phyloP scores from a whole-genome alignment of 2,329 filamentous ascomycete genomes.

The Botrytis porri region DNA sequence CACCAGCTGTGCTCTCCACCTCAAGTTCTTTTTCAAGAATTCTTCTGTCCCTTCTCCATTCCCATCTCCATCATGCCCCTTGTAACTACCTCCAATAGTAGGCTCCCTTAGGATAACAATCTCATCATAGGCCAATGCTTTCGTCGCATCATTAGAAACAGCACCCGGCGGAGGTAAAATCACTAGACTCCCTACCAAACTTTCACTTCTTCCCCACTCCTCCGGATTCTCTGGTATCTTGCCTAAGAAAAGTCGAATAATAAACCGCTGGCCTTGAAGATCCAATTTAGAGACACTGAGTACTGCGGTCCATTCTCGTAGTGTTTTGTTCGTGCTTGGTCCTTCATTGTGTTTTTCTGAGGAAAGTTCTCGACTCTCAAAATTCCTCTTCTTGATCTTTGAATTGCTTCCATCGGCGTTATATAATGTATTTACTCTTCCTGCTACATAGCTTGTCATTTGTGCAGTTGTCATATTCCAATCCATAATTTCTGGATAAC shows the following conservation, averaged over 20 bases:
- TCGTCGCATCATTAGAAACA: constrained; percentile 15
- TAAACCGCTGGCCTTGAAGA: constrained; percentile 29
- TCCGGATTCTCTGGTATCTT: constrained; percentile 26
- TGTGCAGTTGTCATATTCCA: constrained; percentile 52
- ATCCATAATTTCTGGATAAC: constrained; percentile 39
- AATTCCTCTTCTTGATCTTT: constrained; percentile 10
- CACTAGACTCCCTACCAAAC: constrained; percentile 25
- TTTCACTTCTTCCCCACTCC: constrained; percentile 26
- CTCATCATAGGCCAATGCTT: constrained; percentile 29
- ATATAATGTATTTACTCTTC: constrained; percentile 57
- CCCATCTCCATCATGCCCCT: constrained; percentile 19
- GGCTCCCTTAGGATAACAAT: constrained; percentile 23
- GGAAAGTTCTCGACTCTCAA: background rate
- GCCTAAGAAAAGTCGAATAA: constrained; percentile 31
- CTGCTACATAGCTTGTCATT: constrained; percentile 58
- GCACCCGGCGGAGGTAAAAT: constrained; percentile 30
- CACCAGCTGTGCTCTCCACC: constrained; percentile 35
- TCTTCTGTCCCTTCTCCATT: constrained; percentile 23
- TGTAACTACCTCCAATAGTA: background rate
- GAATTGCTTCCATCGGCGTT: constrained; percentile 20
- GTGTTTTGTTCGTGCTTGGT: background rate
- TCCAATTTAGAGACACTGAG: constrained; percentile 35
- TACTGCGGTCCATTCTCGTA: constrained; percentile 29
- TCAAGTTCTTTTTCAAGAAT: constrained; percentile 29
- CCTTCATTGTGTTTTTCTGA: background rate